These are phyloP conservation scores for Dioscorea dumetorum DNA, from an alignment of 106 monocot species.

Conservation along the genomic window DNA sequence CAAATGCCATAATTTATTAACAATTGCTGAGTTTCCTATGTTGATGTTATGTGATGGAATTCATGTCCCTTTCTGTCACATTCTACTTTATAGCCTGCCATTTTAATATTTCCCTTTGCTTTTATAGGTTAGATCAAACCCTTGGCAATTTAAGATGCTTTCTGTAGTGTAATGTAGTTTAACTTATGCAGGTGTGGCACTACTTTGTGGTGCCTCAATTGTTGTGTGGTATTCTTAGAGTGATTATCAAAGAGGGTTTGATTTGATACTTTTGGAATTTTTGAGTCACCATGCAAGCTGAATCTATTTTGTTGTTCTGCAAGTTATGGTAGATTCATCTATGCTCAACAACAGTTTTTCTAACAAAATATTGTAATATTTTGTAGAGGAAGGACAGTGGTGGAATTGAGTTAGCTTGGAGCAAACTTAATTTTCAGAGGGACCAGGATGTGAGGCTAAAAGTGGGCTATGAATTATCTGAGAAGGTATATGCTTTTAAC, in stretches of 20 bases:
- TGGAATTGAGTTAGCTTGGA: constrained; percentile 70
- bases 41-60: too few species aligned
- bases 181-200: too few species aligned
- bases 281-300: background rate
- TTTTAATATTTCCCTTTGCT: too few species aligned
- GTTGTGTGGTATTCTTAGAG: background rate
- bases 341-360: background rate
- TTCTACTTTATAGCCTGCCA: too few species aligned
- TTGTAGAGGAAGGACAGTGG: constrained; percentile 36
- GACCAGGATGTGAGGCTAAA: constrained; percentile 93
- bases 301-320: background rate
- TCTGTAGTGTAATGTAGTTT: too few species aligned
- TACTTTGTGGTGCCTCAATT: too few species aligned
- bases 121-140: too few species aligned
- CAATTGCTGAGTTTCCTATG: too few species aligned
- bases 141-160: too few species aligned
- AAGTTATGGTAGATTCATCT: background rate
- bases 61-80: too few species aligned
- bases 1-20: too few species aligned
- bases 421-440: constrained; percentile 74
- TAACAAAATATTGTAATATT: background rate
- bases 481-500: constrained; percentile 42
- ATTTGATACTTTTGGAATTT: background rate
- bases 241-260: background rate
- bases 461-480: constrained; percentile 64